Evolutionary conservation across 768 basidiomycete species (phyloP), one percentile per base, ranked within the genome.

Genomic region (Mycena rebaudengoi): DNA sequence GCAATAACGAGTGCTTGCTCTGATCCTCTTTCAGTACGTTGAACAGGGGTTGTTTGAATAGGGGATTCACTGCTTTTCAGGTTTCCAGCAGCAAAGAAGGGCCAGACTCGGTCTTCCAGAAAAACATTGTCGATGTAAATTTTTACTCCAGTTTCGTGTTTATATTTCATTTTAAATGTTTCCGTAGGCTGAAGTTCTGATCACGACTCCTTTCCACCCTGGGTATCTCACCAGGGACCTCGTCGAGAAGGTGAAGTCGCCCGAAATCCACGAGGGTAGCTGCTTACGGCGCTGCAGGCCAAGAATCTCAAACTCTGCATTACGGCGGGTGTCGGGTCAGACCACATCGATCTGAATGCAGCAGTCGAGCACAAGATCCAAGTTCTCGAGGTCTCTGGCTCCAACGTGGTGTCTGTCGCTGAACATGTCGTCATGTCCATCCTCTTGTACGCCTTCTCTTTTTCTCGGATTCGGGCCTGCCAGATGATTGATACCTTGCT

Each of bases 381-480:
- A 73, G 95, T 94, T 23, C 81, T 92, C 61, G 94, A 95, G 76
- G 91, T 96, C 35, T 90, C 94, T 29, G 95, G 95, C 35, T 94
- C 91, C 23, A 96, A 95, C 72, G 95, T 96, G 54, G 90, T 91
- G 52, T 95, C 92, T 12, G 95, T 96, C 41, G 95, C 94, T 44
- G 95, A 96, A 77, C 93, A 95, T 75, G 94, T 94, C 62, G 76
- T 94, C 60, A 95, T 95, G 94, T 90, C 88, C 75, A 96, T 97
- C 68, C 88, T 97, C 50, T 80, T 93, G 65, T 61, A 58, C 25
- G 32, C 10, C 16, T 23, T 49, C 12, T 33, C 43, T 26, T 11
- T 7, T 54, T 40, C 3, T n/a, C n/a, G n/a, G 16, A 29, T 43
- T 28, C 39, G 16, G 33, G n/a, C 18, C 25, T 20, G 29, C 29